phyloP scores from a whole-genome alignment of 116 monocot genomes.

The Phalaenopsis hybrid region DNA sequence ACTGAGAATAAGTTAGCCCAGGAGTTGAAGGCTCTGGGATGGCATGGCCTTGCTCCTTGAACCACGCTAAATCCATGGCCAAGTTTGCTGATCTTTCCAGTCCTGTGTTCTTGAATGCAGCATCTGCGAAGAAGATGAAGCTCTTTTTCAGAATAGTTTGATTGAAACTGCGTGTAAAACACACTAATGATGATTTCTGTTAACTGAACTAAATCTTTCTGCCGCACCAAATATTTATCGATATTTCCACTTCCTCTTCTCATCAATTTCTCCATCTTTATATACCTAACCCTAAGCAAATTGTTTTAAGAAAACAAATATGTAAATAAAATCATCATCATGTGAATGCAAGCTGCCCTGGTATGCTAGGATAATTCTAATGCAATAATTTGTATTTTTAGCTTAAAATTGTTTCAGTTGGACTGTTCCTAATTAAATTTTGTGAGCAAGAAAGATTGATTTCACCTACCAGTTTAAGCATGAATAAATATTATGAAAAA shows the following conservation, averaged over 20 bases:
- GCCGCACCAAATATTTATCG: too few relatives aligned
- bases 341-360: too few relatives aligned
- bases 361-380: too few relatives aligned
- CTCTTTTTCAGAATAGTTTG: not conserved
- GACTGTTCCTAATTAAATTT: too few relatives aligned
- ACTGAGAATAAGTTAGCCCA: slow-evolving; percentile 56
- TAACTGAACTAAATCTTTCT: not conserved
- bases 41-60: slow-evolving; percentile 70
- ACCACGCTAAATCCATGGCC: slow-evolving; percentile 83
- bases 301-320: not conserved
- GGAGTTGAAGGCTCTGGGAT: slow-evolving; percentile 84
- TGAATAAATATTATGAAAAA: too few relatives aligned
- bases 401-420: too few relatives aligned
- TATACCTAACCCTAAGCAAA: not conserved
- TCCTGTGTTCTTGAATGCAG: slow-evolving; percentile 78
- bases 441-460: too few relatives aligned
- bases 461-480: too few relatives aligned
- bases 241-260: too few relatives aligned
- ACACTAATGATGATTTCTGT: not conserved
- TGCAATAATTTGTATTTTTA: too few relatives aligned
- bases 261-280: too few relatives aligned
- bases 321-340: not conserved
- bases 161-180: not conserved
- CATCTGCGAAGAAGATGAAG: slow-evolving; percentile 45
- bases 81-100: slow-evolving; percentile 80